Percentiles rank a stretch among this genome's conserved stretches.
phyloP scores from a whole-genome alignment of 371 early-diverging fungal genomes.

The Lichtheimia ornata region DNA sequence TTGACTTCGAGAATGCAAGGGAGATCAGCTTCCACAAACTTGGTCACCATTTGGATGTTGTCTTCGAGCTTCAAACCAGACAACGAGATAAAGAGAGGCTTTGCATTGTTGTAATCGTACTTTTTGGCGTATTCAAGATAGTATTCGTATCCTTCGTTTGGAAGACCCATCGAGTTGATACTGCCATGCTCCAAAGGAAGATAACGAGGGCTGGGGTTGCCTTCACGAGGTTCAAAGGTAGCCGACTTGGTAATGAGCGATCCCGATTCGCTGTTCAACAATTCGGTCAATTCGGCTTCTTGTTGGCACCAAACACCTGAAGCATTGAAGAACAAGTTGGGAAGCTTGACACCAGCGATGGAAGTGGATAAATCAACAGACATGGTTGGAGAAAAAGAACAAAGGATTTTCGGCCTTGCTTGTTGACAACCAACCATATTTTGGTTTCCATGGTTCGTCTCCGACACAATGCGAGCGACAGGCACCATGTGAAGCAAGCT shows the following conservation, averaged over 20 bases:
- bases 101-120: slow-evolving; percentile 37
- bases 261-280: slow-evolving; percentile 46
- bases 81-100: slow-evolving; percentile 51
- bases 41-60: slow-evolving; percentile 45
- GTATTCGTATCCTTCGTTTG: slow-evolving; percentile 50
- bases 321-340: slow-evolving; percentile 53
- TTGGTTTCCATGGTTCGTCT: neutral
- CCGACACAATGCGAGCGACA: neutral
- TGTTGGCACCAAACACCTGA: slow-evolving; percentile 52
- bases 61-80: slow-evolving; percentile 48
- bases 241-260: slow-evolving; percentile 55
- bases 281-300: slow-evolving; percentile 36
- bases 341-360: slow-evolving; percentile 46
- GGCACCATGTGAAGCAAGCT: neutral
- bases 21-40: slow-evolving; percentile 40
- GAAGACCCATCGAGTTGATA: slow-evolving; percentile 57
- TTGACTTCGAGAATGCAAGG: slow-evolving; percentile 50
- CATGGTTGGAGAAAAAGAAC: slow-evolving; percentile 3
- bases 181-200: slow-evolving; percentile 38
- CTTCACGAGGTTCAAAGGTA: slow-evolving; percentile 40
- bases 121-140: slow-evolving; percentile 48
- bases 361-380: slow-evolving; percentile 51
- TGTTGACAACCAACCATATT: neutral
- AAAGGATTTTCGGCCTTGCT: neutral
- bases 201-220: slow-evolving; percentile 52